A percentile compares a stretch with the other conserved stretches of the same genome.
These are phyloP conservation scores for Glycine latifolia DNA, from an alignment of 306 rosid species.

Conservation along the genomic window DNA sequence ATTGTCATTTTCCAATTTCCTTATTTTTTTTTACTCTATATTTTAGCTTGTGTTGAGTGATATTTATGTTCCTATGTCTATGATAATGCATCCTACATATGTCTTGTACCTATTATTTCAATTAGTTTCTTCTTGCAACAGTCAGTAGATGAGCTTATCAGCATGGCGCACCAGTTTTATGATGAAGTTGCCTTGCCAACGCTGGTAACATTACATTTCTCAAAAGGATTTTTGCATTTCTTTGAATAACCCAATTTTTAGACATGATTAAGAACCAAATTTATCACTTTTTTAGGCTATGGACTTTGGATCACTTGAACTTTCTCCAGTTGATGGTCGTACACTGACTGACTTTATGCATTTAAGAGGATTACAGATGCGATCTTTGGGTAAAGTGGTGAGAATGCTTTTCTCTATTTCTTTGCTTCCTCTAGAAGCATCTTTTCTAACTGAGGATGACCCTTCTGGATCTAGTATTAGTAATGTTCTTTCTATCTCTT, in stretches of 20 bases:
- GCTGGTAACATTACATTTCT: conserved; percentile 68
- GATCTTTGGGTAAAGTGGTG: conserved; percentile 92
- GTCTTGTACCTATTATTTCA: conserved; percentile 36
- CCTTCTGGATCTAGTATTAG: not conserved
- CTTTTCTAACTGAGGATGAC: conserved; percentile 14
- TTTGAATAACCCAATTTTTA: conserved; percentile 17
- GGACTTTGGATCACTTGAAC: conserved; percentile 97
- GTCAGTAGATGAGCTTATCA: conserved; percentile 79
- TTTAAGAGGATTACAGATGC: conserved; percentile 88
- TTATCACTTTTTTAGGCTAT: conserved; percentile 64
- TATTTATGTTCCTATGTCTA: conserved; percentile 2
- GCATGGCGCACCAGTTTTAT: conserved; percentile 79
- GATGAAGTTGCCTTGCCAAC: conserved; percentile 91
- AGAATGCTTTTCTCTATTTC: conserved; percentile 45
- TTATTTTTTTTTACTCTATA: not conserved
- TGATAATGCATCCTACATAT: not conserved
- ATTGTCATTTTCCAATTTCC: not conserved
- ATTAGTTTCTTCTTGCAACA: conserved; percentile 56
- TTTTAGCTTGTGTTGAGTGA: not conserved
- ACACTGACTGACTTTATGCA: conserved; percentile 98
- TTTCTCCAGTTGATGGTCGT: conserved; percentile 99
- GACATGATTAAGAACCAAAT: conserved; percentile 47
- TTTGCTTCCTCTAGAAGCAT: conserved; percentile 12
- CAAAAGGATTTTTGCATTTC: conserved; percentile 12
- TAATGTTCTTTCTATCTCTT: conserved; percentile 26